A percentile compares a stretch with the other conserved stretches of the same genome.
Evolutionary conservation across 2,329 filamentous ascomycete species (phyloP).

Genomic region (Microdochium bolleyi): DNA sequence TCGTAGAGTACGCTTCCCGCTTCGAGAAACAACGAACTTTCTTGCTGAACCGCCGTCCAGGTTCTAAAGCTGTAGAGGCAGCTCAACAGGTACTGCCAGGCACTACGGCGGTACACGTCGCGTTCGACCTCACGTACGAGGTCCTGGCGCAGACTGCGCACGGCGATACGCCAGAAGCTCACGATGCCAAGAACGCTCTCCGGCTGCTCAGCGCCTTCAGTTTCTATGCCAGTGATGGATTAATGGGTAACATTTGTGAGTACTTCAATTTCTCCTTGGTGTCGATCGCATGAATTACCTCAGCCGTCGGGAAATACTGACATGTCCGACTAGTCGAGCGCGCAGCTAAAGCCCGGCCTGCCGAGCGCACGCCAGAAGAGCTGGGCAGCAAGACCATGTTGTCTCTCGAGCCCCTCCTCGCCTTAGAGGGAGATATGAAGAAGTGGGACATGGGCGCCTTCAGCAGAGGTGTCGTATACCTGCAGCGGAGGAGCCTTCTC

Average conservation of each 20-base stretch:
- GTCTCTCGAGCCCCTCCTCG: neutral
- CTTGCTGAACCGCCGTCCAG: conserved; percentile 5
- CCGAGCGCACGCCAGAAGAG: neutral
- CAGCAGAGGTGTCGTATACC: neutral
- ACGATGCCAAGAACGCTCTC: conserved; percentile 10
- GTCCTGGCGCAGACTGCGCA: conserved; percentile 6
- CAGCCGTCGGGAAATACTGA: no score
- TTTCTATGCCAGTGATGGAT: conserved; percentile 18
- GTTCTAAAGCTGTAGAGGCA: neutral
- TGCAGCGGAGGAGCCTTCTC: conserved; percentile 3
- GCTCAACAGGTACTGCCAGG: neutral
- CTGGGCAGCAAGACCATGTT: neutral
- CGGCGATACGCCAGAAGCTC: neutral
- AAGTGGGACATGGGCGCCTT: conserved; percentile 3
- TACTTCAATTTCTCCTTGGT: no score
- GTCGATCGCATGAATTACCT: no score
- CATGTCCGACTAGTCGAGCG: conserved; percentile 2
- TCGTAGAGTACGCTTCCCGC: conserved; percentile 7
- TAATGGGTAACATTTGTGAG: conserved; percentile 5
- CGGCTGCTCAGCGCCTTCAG: conserved; percentile 15
- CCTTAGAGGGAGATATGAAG: neutral
- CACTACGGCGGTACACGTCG: conserved; percentile 5
- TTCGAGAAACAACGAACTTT: conserved; percentile 6
- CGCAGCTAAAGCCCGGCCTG: conserved; percentile 4
- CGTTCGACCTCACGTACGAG: conserved; percentile 15